A percentile compares a stretch with the other conserved stretches of the same genome.
Evolutionary conservation across 169 alveolate genomes (phyloP).

Genomic region (Amoebophrya sp.): DNA sequence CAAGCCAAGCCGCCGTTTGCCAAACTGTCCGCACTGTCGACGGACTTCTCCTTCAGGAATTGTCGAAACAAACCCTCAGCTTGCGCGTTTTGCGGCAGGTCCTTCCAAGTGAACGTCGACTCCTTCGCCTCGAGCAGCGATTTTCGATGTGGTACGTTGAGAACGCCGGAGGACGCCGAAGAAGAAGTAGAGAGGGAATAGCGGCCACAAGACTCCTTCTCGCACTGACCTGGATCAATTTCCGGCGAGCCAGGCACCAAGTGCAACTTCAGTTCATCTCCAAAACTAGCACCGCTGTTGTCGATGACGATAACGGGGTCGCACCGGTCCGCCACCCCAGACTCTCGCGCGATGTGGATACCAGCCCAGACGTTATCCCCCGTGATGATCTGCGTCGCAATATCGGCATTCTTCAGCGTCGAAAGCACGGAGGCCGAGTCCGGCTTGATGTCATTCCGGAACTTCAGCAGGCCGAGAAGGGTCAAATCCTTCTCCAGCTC

Average conservation of each 20-base stretch:
- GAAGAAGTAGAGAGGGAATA: no score
- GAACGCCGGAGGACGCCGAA: no score
- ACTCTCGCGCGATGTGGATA: background rate
- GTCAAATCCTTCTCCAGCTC: slow-evolving; percentile 10
- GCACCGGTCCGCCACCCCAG: no score
- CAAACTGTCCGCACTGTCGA: background rate
- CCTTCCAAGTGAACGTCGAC: background rate
- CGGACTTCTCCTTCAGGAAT: background rate
- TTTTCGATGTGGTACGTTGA: background rate
- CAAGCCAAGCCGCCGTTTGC: background rate
- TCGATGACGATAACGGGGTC: background rate
- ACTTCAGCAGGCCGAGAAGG: slow-evolving; percentile 10
- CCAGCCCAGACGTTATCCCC: background rate
- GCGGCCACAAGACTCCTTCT: no score
- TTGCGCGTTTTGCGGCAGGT: background rate
- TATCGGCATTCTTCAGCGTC: background rate
- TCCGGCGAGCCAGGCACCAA: no score
- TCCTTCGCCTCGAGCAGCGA: background rate
- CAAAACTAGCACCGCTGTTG: background rate
- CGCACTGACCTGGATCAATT: no score
- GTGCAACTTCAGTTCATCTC: background rate
- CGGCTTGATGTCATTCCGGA: slow-evolving; percentile 17
- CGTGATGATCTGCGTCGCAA: background rate
- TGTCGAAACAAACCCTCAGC: background rate
- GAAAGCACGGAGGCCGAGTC: background rate